Evolutionary conservation across 306 rosid genomes (phyloP).

Genomic region (Prunus dulcis): DNA sequence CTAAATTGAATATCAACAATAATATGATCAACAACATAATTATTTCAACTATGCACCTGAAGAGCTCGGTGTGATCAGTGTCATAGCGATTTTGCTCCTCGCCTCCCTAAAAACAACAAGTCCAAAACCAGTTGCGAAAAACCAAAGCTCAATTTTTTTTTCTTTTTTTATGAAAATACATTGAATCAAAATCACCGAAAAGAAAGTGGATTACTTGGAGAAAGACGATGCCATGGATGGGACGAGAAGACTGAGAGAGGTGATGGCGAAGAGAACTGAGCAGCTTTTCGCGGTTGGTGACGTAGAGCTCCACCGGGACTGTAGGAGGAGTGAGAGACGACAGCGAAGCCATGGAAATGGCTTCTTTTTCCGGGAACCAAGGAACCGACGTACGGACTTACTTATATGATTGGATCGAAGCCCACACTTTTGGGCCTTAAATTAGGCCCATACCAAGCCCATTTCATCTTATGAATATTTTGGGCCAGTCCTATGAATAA

Average conservation of each 20-base stretch:
- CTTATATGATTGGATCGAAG: neutral
- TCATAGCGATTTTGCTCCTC: conserved; percentile 80
- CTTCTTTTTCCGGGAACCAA: conserved; percentile 1
- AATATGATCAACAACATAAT: neutral
- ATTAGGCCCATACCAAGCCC: neutral
- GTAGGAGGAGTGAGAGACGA: conserved; percentile 48
- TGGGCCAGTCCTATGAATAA: neutral
- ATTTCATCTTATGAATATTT: neutral
- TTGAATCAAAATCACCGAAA: neutral
- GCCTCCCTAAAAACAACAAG: conserved; percentile 56
- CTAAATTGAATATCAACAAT: neutral
- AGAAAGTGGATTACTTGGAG: conserved; percentile 48
- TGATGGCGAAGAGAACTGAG: conserved; percentile 51
- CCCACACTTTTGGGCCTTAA: neutral
- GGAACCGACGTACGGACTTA: neutral
- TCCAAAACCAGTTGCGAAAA: neutral
- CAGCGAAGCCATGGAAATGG: conserved; percentile 43
- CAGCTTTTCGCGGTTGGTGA: conserved; percentile 53
- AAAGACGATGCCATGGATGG: conserved; percentile 69
- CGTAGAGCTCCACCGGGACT: conserved; percentile 59
- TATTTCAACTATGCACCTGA: conserved; percentile 47
- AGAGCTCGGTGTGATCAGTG: conserved; percentile 82
- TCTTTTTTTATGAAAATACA: neutral
- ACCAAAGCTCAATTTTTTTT: neutral
- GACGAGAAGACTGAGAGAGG: conserved; percentile 48